These are phyloP conservation scores for Endogone sp. DNA, from an alignment of 192 early-diverging fungal genomes.

Conservation along the genomic window DNA sequence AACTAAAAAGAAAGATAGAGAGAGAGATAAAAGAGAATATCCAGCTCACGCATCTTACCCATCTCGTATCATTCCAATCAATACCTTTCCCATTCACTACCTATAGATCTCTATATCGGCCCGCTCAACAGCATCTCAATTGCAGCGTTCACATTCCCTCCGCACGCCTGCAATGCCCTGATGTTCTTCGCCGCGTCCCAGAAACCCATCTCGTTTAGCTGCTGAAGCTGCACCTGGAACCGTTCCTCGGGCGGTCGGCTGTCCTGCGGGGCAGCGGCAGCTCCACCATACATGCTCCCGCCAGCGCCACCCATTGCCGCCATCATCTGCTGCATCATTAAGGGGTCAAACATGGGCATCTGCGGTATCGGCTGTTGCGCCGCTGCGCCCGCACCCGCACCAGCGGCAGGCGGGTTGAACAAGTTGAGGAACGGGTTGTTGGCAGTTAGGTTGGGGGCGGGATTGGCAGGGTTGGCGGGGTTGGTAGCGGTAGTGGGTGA, in stretches of 20 bases:
- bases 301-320: constrained; percentile 6
- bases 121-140: constrained; percentile 75
- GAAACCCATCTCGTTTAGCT: constrained; percentile 96
- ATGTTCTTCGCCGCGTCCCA: constrained; percentile 87
- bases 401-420: constrained; percentile 19
- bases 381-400: background rate
- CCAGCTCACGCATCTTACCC: too few relatives aligned
- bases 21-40: too few relatives aligned
- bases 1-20: too few relatives aligned
- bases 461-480: constrained; percentile 23
- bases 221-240: constrained; percentile 75
- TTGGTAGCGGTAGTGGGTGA: constrained; percentile 26
- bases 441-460: constrained; percentile 10
- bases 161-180: constrained; percentile 72
- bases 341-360: constrained; percentile 14
- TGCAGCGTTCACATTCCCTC: constrained; percentile 93
- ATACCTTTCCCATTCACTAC: too few relatives aligned
- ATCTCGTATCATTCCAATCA: too few relatives aligned
- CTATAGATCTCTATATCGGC: too few relatives aligned
- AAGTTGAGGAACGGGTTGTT: constrained; percentile 45
- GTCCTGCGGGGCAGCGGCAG: constrained; percentile 23
- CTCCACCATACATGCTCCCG: constrained; percentile 11
- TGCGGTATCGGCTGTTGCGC: background rate
- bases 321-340: constrained; percentile 41
- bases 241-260: constrained; percentile 57